phyloP scores from a whole-genome alignment of 208 protist genomes.

The Leishmania guyanensis region DNA sequence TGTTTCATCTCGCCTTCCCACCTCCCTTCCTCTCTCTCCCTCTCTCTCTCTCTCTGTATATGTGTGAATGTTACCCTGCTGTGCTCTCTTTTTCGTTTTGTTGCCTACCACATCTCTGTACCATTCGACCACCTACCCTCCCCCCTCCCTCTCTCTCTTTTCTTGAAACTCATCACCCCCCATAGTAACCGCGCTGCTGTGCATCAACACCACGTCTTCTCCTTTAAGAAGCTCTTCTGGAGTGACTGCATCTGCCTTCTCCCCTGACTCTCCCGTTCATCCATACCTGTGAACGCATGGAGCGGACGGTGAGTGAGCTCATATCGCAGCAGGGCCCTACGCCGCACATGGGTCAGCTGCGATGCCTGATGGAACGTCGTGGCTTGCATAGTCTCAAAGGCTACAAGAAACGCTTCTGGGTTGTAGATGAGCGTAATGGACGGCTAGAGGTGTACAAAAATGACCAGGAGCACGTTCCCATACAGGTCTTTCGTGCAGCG shows the following conservation, averaged over 20 bases:
- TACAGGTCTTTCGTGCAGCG: constrained; percentile 41
- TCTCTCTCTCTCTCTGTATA: not conserved
- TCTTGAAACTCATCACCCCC: not conserved
- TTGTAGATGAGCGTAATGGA: constrained; percentile 57
- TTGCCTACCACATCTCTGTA: not conserved
- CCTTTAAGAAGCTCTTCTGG: not conserved
- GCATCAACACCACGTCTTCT: not conserved
- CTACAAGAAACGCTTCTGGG: constrained; percentile 87
- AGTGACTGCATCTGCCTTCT: not conserved
- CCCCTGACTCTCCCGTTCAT: not conserved
- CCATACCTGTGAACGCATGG: constrained; percentile 3
- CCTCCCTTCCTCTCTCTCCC: not conserved
- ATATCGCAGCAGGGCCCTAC: constrained; percentile 24
- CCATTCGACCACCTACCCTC: not conserved
- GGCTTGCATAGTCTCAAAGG: constrained; percentile 41
- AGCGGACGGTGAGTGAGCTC: constrained; percentile 24
- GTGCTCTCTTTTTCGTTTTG: not conserved
- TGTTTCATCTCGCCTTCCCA: not conserved
- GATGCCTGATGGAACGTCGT: constrained; percentile 52
- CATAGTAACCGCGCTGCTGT: not conserved
- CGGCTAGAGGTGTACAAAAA: constrained; percentile 86
- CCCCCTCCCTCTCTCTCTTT: not conserved
- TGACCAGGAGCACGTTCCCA: constrained; percentile 73
- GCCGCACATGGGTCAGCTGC: constrained; percentile 72
- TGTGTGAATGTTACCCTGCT: not conserved